Evolutionary conservation across 331 rosid species (phyloP), one percentile per base, ranked within the genome.

Genomic region (Acacia concinna): DNA sequence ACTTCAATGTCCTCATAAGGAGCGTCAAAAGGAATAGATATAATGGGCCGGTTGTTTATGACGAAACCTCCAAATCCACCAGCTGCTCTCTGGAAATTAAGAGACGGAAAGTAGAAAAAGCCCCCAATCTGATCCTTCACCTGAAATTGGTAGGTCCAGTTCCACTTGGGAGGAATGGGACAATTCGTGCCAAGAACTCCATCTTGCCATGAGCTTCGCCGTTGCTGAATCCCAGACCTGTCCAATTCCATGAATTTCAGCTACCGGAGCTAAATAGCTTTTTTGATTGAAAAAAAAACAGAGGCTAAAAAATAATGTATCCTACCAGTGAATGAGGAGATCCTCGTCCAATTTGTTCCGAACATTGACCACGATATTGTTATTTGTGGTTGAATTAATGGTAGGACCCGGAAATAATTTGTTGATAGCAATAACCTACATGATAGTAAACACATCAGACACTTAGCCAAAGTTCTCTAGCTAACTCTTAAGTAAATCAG

Each of bases 141-240:
- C 83, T 90, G 94, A 80, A 90, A 90, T 60, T 88, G 86, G 74
- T 86, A 90, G 38, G 94, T 90, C 94, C 94, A 90, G 77, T 90
- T 90, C 95, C 95, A 90, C 88, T 85, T 88, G 30, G 95, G 88
- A 21, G 91, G 95, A 82, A 90, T 88, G 37, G 95, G 95, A 60
- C 95, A 90, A 66, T 88, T 90, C 23, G 95, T 90, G 74, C 95
- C 95, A 13, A 68, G 87, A 69, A 90, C 84, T 69, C 95, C 95
- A 67, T 90, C 95, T 76, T 90, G 95, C 95, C 95, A 90, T 5
- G 92, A 87, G 77, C 88, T 88, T 20, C 92, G 82, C 69, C 95
- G 63, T 72, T 90, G 95, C 77, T 90, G 95, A 82, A 90, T 12
- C 62, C 95, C 95, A 17, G 95, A 81, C 95, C 95, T 90, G 77